Evolutionary conservation across 2,329 filamentous ascomycete genomes (phyloP), one percentile per base, ranked within the genome.

Genomic region (Exophiala sp.): DNA sequence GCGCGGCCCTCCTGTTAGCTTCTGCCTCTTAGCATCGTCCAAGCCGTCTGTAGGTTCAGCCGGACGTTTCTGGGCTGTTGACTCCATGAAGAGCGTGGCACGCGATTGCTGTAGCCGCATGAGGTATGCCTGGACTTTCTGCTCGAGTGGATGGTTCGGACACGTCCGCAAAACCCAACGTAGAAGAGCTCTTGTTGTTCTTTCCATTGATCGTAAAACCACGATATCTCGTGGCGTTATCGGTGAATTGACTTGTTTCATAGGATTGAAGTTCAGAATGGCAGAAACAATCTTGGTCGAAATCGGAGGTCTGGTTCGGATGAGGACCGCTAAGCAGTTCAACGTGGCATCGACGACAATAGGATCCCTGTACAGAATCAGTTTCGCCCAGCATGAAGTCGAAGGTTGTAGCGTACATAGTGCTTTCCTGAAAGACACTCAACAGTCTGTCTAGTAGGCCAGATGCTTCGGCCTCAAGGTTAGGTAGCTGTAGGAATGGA

Each of bases 181-280:
- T 36, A 97, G 78, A 43, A 99, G 75, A 62, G 91, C 84, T 64
- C 91, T 83, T 2, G 88, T 88, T 20, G 94, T 99, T 68, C 95
- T 90, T 70, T 96, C 92, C 84, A 99, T 94, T 4, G 92, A 97
- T 71, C 86, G 90, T 57, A 95, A 81, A 64, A 92, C 83, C 55
- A 99, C 87, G 63, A 87, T 90, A 46, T 83, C 81, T 66, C 85
- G 89, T 2, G 89, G 81, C 0, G 88, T 92, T 76, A 95, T 82
- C 3, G 87, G 85, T 1, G 84, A 83, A 64, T 83, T 87, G 52
- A 88, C 89, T 60, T 89, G 81, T 70, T 88, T 90, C 41, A 96
- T 75, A 0, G 94, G 94, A 66, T 96, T 96, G 78, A 96, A 99
- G 69, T 85, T 91, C 62, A 99, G 78, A 29, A 97, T 79, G 12